phyloP scores from a whole-genome alignment of 768 basidiomycete genomes.

The Sporobolomyces pararoseus region DNA sequence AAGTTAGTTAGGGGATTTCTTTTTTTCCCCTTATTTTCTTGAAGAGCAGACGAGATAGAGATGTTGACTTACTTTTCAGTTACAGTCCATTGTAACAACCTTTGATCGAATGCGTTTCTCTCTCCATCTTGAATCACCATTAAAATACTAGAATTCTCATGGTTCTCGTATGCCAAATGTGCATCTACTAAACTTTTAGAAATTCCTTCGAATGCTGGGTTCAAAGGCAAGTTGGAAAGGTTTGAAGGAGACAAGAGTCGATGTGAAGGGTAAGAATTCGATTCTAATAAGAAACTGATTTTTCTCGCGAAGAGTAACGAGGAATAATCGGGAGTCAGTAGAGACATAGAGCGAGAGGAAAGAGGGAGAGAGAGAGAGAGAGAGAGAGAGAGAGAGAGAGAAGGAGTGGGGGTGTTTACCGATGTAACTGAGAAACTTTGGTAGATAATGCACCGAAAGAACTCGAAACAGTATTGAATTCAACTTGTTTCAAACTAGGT shows the following conservation, averaged over 20 bases:
- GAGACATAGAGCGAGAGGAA: too few relatives aligned
- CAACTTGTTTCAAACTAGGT: slow-evolving; percentile 80
- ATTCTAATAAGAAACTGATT: slow-evolving; percentile 62
- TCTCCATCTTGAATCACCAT: slow-evolving; percentile 87
- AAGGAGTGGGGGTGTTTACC: slow-evolving; percentile 57
- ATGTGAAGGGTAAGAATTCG: slow-evolving; percentile 66
- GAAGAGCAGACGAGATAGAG: too few relatives aligned
- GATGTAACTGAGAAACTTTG: slow-evolving; percentile 66
- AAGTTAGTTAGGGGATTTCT: too few relatives aligned
- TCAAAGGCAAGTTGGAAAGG: slow-evolving; percentile 40
- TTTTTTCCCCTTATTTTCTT: too few relatives aligned
- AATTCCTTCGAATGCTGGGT: slow-evolving; percentile 64
- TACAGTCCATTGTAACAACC: slow-evolving; percentile 79
- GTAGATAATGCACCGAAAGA: slow-evolving; percentile 81
- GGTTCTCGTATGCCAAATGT: slow-evolving; percentile 64
- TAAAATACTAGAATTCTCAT: slow-evolving; percentile 57
- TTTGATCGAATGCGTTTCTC: slow-evolving; percentile 92
- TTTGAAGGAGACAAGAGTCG: slow-evolving; percentile 48
- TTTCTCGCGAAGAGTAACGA: too few relatives aligned
- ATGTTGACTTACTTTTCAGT: slow-evolving; percentile 60
- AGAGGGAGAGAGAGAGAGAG: background rate
- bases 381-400: background rate
- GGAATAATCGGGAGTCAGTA: too few relatives aligned
- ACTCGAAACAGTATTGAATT: slow-evolving; percentile 94
- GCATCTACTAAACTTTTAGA: slow-evolving; percentile 73